These are phyloP conservation scores for Citrus australasica DNA, from an alignment of 345 rosid genomes.

Conservation along the genomic window DNA sequence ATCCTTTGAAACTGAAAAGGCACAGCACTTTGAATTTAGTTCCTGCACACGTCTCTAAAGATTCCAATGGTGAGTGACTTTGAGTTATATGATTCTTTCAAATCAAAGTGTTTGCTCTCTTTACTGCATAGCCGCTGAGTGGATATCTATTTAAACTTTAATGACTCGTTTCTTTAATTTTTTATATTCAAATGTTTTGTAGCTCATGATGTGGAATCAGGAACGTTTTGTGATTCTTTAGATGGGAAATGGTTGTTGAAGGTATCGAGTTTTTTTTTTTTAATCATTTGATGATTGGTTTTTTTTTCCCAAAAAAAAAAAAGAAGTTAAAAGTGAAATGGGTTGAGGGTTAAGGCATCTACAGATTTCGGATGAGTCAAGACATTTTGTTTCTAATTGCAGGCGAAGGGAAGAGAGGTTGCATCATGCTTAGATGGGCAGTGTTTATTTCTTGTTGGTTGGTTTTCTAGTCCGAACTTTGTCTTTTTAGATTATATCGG, in stretches of 20 bases:
- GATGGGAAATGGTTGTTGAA: conserved; percentile 31
- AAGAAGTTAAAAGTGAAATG: background rate
- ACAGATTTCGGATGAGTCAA: background rate
- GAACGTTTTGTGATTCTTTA: conserved; percentile 16
- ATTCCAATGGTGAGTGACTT: conserved; percentile 1
- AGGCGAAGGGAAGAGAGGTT: conserved; percentile 34
- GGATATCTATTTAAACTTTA: background rate
- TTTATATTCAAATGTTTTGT: background rate
- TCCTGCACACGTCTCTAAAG: background rate
- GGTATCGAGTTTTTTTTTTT: conserved; percentile 11
- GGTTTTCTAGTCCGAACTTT: conserved; percentile 22
- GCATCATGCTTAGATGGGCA: conserved; percentile 27
- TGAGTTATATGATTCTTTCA: background rate
- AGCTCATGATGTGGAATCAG: conserved; percentile 23
- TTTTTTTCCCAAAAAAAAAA: background rate
- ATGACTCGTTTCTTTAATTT: background rate
- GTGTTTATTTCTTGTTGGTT: conserved; percentile 47
- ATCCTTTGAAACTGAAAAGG: background rate
- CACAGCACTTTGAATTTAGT: background rate
- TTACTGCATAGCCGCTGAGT: background rate
- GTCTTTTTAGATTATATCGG: background rate
- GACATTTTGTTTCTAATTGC: conserved; percentile 6
- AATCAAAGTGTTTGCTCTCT: background rate
- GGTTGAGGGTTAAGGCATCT: background rate
- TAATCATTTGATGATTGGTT: background rate